These are phyloP conservation scores for Schizophyllum commune DNA, from an alignment of 1,284 basidiomycete genomes.

Conservation along the genomic window DNA sequence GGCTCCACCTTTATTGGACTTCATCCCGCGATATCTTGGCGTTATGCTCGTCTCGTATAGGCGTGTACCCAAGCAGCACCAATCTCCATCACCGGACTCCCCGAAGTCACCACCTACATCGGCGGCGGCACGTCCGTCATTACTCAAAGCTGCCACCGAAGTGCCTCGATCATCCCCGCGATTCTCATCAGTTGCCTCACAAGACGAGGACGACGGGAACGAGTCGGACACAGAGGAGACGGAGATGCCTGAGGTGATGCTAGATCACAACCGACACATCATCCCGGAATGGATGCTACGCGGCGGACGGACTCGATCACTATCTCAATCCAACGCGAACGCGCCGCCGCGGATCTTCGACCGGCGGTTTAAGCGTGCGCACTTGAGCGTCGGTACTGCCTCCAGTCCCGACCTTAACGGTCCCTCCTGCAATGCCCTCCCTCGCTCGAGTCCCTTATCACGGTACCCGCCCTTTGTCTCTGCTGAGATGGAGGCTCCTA, in stretches of 20 bases:
- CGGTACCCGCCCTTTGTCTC: slow-evolving; percentile 28
- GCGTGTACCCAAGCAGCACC: slow-evolving; percentile 46
- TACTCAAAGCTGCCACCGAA: slow-evolving; percentile 32
- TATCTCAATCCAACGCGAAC: slow-evolving; percentile 38
- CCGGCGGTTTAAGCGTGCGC: slow-evolving; percentile 29
- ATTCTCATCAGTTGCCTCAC: slow-evolving; percentile 3
- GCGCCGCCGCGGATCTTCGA: slow-evolving; percentile 22
- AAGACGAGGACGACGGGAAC: slow-evolving; percentile 21
- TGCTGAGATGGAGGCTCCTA: slow-evolving; percentile 36
- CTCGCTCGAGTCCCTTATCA: slow-evolving; percentile 34
- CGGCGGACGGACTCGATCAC: slow-evolving; percentile 42
- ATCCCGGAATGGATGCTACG: slow-evolving; percentile 89
- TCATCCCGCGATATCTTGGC: slow-evolving; percentile 94
- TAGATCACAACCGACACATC: slow-evolving; percentile 93
- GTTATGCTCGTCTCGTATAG: slow-evolving; percentile 98
- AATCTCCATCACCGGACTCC: slow-evolving; percentile 19
- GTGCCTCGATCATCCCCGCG: slow-evolving; percentile 1
- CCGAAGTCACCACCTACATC: slow-evolving; percentile 15
- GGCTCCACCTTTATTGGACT: slow-evolving; percentile 84
- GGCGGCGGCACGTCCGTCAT: slow-evolving; percentile 14
- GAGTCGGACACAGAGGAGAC: slow-evolving; percentile 53
- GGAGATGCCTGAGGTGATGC: slow-evolving; percentile 83
- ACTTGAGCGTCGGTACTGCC: slow-evolving; percentile 42
- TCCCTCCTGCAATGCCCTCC: slow-evolving; percentile 11
- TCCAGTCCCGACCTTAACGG: slow-evolving; percentile 58